Evolutionary conservation across 116 monocot species (phyloP), one percentile per base, ranked within the genome.

Genomic region (Phalaenopsis hybrid): DNA sequence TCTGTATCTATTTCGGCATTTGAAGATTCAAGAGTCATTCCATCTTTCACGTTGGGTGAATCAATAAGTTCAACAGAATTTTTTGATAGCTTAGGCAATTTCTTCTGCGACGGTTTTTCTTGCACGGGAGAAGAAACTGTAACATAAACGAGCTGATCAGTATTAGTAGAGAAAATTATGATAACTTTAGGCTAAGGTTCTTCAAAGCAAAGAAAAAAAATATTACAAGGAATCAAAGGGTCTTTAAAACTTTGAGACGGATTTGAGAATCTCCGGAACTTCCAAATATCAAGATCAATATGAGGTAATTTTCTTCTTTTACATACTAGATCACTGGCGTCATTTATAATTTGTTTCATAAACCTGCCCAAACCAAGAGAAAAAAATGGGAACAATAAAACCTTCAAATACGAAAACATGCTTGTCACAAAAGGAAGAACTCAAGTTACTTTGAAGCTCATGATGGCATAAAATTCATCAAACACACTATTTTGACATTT

Each of bases 211-310:
- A 77, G 52, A 4, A n/a, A 74, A 74, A 23, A 49, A 79, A 51
- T 16, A 74, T 18, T 74, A 96, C 96, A 86, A 23, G 88, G 82
- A 84, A 92, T 76, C 52, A 94, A 79, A 65, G 92, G 91, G 20
- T 92, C 87, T 59, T 58, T 69, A 81, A 94, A 84, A 34, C 48
- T 81, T 57, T 84, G 79, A 6, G 80, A 72, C 49, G 88, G 12
- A 80, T 82, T 86, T 51, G 86, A 73, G 31, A 91, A 65, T 74
- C 74, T 87, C n/a, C 58, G 34, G 7, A 75, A 67, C 80, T 83
- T 96, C 92, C 94, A 96, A 44, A 77, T 73, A 90, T 87, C 88
- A 23, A 96, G 86, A 77, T n/a, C 63, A 44, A 94, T 86, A n/a
- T 59, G 87, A 80, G 91, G 89, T 48, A 75, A 85, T 84, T 92